Base-by-base conservation (phyloP, 176 grass and related monocot genomes). In the bread wheat (Triticum aestivum) region DNA sequence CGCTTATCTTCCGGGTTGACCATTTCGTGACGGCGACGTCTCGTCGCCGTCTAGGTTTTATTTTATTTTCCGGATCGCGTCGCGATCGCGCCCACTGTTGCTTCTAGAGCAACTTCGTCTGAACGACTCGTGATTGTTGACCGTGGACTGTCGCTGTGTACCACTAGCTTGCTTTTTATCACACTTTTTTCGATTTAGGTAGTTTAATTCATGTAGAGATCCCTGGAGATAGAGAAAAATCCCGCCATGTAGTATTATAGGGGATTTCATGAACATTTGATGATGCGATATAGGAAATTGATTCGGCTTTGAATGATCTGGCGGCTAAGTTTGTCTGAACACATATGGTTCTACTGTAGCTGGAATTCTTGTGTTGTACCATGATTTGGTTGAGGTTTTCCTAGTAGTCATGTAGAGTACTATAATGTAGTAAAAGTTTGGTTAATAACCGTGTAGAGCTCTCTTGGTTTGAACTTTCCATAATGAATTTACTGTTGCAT, bases 1-100 rank as follows among this genome's bases (percentile, higher is more conserved):
- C 14, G 49, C 69, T 87, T 87, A 77, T 91, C 89, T 26, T 45
- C 26, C n/a, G 5, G 8, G 3, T 68, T 91, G 89, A 87, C 81
- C 68, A 38, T 61, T 69, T 68, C 23, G 14, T 54, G 34, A 20
- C 42, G 5, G 4, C 5, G 42, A 3, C 34, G 5, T 32, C 63
- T 78, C 52, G 74, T 23, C 26, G 6, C n/a, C 4, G 65, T 67
- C 70, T 73, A 73, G 38, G 70, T 73, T 73, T 73, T 34, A 20
- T 70, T 27, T 30, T 32, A 0, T 56, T 20, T 32, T 15, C 0
- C 5, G 45, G 62, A 62, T 78, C 38, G 45, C 9, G 51, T 56
- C 35, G 54, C 56, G 8, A 6, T 42, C 41, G 49, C 54, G 9
- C 8, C 4, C 3, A 15, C 78, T 20, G 10, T 74, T 29, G 52